These are phyloP conservation scores for Botrytis hyacinthi DNA, from an alignment of 2,329 filamentous ascomycete species.

Conservation along the genomic window DNA sequence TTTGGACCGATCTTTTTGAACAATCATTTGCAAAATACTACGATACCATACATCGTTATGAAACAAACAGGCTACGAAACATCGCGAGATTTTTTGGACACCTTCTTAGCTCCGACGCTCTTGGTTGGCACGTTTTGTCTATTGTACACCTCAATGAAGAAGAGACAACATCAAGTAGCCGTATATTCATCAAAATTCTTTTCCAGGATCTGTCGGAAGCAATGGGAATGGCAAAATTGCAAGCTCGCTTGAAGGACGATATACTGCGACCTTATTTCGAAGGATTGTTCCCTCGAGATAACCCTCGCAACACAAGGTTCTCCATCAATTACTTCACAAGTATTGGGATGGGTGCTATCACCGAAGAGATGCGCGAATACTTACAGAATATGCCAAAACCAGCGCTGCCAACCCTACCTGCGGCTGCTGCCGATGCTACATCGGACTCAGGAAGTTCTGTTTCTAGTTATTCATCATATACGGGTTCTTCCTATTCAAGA, in stretches of 20 bases:
- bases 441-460: conserved; percentile 64
- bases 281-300: conserved; percentile 87
- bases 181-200: conserved; percentile 98
- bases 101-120: conserved; percentile 79
- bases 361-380: conserved; percentile 90
- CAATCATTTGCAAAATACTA: conserved; percentile 90
- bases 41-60: conserved; percentile 94
- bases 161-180: conserved; percentile 91
- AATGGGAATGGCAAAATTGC: conserved; percentile 77
- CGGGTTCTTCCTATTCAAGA: conserved; percentile 57
- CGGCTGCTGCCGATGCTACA: conserved; percentile 51
- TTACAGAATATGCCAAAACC: conserved; percentile 89
- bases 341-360: conserved; percentile 92
- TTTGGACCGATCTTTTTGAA: conserved; percentile 93
- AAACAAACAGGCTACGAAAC: conserved; percentile 92
- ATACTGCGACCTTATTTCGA: conserved; percentile 73
- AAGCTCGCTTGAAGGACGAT: conserved; percentile 74
- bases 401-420: conserved; percentile 64
- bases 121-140: conserved; percentile 88
- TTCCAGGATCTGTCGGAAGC: conserved; percentile 90
- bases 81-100: conserved; percentile 95
- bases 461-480: conserved; percentile 77
- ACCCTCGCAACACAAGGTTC: conserved; percentile 87
- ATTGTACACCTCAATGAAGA: conserved; percentile 91
- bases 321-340: conserved; percentile 99